Evolutionary conservation across 192 early-diverging fungal genomes (phyloP), one percentile per base, ranked within the genome.

Genomic region (Lobosporangium transversale): DNA sequence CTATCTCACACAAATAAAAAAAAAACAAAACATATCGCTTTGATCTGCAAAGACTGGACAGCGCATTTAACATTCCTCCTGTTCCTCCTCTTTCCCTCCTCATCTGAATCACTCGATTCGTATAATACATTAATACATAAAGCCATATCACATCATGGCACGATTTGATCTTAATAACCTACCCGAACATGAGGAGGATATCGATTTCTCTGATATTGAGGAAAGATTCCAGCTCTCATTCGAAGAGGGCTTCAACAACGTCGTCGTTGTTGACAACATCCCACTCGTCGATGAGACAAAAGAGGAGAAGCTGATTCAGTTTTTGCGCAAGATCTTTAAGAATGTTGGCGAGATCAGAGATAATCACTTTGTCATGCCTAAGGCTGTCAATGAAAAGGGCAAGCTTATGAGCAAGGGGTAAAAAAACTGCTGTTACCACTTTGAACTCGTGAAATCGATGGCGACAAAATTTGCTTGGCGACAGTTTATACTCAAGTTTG

Each of bases 201-300:
- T 99, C 73, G 94, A 99, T 81, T 99, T 93, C 78, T 84, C 85
- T 53, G 97, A 99, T 81, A 91, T 99, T 62, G 90, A 93, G 55
- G 92, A 89, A 59, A 78, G 86, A 30, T 92, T 89, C 75, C 68
- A 80, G 45, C 86, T 95, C 59, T 85, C 87, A 7, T 62, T 89
- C 58, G 90, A 93, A n/a, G 85, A 87, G 68, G 88, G 89, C n/a
- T 89, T 90, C 62, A 87, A 91, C 74, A 89, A 88, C 40, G 86
- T 98, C 32, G 88, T 99, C 31, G 93, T 99, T 12, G 90, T 99
- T 33, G 96, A 99, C 81, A 93, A 94, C 66, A 87, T 91, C 35
- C 97, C 97, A 17, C 69, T 93, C 24, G 94, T 97, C 32, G 94
- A 97, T 40, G 87, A 89, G 55, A 64, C 78, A 68, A 99, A 97